Evolutionary conservation across 331 rosid genomes (phyloP), one percentile per base, ranked within the genome.

Genomic region (Ulmus americana): DNA sequence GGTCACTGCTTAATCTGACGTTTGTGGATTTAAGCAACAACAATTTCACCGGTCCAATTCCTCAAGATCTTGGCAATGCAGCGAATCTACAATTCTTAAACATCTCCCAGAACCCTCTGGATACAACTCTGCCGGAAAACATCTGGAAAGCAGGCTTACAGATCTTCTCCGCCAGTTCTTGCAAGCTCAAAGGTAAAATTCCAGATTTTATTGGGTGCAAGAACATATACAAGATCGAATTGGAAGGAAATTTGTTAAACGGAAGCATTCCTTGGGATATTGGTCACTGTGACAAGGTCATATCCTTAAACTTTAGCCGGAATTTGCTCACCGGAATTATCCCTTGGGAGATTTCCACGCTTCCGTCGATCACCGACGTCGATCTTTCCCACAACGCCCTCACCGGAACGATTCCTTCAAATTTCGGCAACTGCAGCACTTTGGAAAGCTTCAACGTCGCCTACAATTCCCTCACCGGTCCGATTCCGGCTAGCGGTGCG

Each of bases 331-430:
- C 95, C 39, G 96, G 97, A 18, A 90, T 81, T 39, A 94, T 94
- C 5, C 99, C 99, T 0, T 82, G 85, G 95, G 97, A 90, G 66
- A 90, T 94, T 66, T 90, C 99, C 0, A 64, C 78, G 11, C 83
- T 94, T 0, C 97, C 97, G 5, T 79, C 85, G 7, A 85, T 94
- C 67, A 90, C 95, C 69, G 90, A 74, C 67, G 84, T 94, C 40
- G 99, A 94, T 53, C 87, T 94, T 45, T 87, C 97, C 0, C 87
- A 67, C 0, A 94, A 94, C n/a, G 66, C 63, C 2, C 95, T 94
- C 82, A 83, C 96, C 56, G 99, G 99, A 1, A 75, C 88, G 0
- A 90, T 94, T 1, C 99, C 99, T 22, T 79, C 95, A 0, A 83
- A 81, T 46, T 90, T 94, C 78, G 85, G 79, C 59, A 94, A 90